Evolutionary conservation across 345 rosid species (phyloP), one percentile per base, ranked within the genome.

Genomic region (Melaleuca alternifolia): DNA sequence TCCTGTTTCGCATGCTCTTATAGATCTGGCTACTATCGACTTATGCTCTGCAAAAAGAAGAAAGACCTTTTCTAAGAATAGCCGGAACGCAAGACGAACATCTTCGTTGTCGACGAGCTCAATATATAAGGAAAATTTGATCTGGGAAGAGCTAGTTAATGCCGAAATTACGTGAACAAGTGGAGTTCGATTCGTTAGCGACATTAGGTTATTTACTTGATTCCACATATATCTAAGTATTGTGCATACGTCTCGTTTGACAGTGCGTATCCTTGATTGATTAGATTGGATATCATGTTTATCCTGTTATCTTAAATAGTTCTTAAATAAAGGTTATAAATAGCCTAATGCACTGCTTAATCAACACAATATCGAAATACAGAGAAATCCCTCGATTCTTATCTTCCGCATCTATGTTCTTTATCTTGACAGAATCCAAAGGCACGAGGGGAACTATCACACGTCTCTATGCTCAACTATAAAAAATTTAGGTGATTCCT

Each of bases 61-160:
- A 33, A 65, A 33, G 24, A 65, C 23, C 20, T 6, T 15, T 14
- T 51, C 53, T 6, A 1, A 5, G 53, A 14, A 14, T 13, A 13
- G 18, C 13, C 76, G 44, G 30, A 1, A 62, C 16, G 44, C 41
- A 30, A 62, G 44, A 62, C 30, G 33, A 15, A 30, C 41, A 62
- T 62, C 7, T 62, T 14, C 44, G 3, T 62, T 2, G 23, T 26
- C 24, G 28, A 24, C 28, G 11, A 56, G 62, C 11, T 56, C 13
- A 24, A 56, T 10, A 56, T 4, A 11, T 5, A 56, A 24, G 24
- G 28, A 56, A 56, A 56, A 16, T 37, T 46, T 33, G 79, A 65
- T 65, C 18, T 33, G 79, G 12, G 87, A 95, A 94, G 46, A 71
- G 48, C 24, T 33, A 9, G 48, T 71, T 24, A 8, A 71, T 71